phyloP scores from a whole-genome alignment of 257 asterid species.

The Nicotiana paniculata region DNA sequence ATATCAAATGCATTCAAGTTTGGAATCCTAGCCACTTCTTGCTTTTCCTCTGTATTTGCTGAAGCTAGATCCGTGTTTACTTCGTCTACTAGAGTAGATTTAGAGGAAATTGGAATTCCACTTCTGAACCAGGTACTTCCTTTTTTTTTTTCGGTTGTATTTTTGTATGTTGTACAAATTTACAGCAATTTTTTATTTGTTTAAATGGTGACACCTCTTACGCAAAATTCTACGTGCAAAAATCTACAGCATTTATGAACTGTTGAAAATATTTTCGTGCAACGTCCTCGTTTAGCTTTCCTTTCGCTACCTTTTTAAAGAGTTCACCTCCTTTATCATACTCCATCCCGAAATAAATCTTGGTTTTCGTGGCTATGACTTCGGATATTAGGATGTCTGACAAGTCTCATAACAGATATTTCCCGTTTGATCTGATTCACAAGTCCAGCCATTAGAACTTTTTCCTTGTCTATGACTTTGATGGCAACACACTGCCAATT shows the following conservation, averaged over 20 bases:
- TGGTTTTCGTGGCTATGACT: constrained; percentile 84
- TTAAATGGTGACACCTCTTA: too few relatives aligned
- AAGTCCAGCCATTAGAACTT: constrained; percentile 44
- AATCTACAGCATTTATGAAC: constrained; percentile 62
- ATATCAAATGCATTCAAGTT: constrained; percentile 74
- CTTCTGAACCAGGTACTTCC: constrained; percentile 52
- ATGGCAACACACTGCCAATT: constrained; percentile 74
- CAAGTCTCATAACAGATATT: constrained; percentile 64
- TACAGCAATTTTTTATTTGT: too few relatives aligned
- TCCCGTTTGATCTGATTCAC: constrained; percentile 65
- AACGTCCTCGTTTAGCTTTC: constrained; percentile 54
- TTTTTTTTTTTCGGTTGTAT: neutral
- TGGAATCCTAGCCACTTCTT: constrained; percentile 28
- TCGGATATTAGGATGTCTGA: constrained; percentile 64
- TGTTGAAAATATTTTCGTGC: constrained; percentile 62
- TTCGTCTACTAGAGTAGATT: constrained; percentile 14
- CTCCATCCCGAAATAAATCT: constrained; percentile 71
- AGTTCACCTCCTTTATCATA: constrained; percentile 84
- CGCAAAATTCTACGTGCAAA: constrained; percentile 53
- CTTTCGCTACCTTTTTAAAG: constrained; percentile 55
- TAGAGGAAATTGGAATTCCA: constrained; percentile 27
- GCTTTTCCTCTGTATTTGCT: constrained; percentile 16
- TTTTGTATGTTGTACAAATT: too few relatives aligned
- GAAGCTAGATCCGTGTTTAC: constrained; percentile 32
- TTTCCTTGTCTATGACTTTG: constrained; percentile 68